Percentiles rank a stretch among this genome's conserved stretches.
phyloP scores from a whole-genome alignment of 148 eudicot genomes.

The Talinum fruticosum region DNA sequence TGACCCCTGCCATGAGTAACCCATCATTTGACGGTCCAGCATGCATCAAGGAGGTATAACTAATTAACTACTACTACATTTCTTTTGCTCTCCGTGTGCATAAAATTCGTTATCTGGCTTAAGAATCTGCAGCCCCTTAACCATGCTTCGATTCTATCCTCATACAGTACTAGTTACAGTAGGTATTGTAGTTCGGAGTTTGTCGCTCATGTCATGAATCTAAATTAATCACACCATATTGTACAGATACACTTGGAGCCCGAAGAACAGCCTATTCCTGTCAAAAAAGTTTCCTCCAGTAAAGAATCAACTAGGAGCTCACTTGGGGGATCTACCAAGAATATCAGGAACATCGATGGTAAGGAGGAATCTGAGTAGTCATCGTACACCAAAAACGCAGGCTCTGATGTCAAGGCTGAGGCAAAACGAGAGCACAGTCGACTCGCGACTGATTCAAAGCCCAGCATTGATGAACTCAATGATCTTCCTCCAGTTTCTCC shows the following conservation, averaged over 20 bases:
- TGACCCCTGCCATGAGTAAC: slow-evolving; percentile 78
- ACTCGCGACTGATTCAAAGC: slow-evolving; percentile 34
- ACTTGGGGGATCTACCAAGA: background rate
- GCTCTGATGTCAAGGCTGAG: slow-evolving; percentile 25
- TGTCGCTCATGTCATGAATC: no score
- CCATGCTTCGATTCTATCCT: no score
- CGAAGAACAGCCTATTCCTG: slow-evolving; percentile 45
- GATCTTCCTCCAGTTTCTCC: slow-evolving; percentile 32
- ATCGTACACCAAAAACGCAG: background rate
- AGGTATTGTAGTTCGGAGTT: no score
- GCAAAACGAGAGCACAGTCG: slow-evolving; percentile 54
- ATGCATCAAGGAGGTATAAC: slow-evolving; percentile 81
- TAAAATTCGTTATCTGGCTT: no score
- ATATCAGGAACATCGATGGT: background rate
- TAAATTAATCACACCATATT: slow-evolving; percentile 2
- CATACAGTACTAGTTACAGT: no score
- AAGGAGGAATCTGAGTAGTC: slow-evolving; percentile 43
- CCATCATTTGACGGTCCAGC: slow-evolving; percentile 87
- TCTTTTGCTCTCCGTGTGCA: background rate
- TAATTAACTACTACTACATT: no score
- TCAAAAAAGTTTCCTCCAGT: slow-evolving; percentile 61
- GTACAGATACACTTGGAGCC: slow-evolving; percentile 62
- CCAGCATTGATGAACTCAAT: slow-evolving; percentile 23
- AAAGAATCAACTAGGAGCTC: slow-evolving; percentile 28
- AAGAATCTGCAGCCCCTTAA: no score